Percentiles rank a stretch among this genome's conserved stretches.
Conservation (phyloP, 176 grass and related monocot genomes). For the Paspalum vaginatum region DNA sequence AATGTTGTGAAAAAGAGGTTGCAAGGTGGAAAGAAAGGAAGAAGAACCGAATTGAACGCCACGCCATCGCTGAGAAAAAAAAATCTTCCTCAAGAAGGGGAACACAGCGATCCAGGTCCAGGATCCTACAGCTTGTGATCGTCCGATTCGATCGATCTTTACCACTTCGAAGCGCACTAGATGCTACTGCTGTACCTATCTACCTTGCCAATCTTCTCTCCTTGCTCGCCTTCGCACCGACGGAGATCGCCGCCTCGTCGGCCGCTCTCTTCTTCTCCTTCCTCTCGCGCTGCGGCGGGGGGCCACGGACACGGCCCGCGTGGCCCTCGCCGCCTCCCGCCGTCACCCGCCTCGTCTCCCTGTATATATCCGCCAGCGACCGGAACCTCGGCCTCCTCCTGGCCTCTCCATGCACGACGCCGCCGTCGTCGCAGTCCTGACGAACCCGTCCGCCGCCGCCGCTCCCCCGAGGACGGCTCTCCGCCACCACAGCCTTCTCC, state of each 20-base stretch:
- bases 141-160: not conserved
- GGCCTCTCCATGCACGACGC: not conserved
- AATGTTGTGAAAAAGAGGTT: too few relatives aligned
- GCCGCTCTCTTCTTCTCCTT: not conserved
- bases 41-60: too few relatives aligned
- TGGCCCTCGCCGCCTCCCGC: not conserved
- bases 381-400: constrained; percentile 48
- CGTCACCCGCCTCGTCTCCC: not conserved
- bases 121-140: too few relatives aligned
- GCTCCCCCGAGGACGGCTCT: not conserved
- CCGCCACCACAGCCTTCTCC: not conserved
- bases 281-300: not conserved
- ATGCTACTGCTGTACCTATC: too few relatives aligned
- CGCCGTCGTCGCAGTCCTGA: constrained; percentile 7
- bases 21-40: too few relatives aligned
- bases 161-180: not conserved
- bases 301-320: not conserved
- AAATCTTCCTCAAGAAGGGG: too few relatives aligned
- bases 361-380: constrained; percentile 49
- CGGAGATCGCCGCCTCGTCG: not conserved
- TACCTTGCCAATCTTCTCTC: not conserved
- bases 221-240: not conserved
- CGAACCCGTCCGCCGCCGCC: not conserved
- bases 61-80: too few relatives aligned
- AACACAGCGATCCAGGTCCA: too few relatives aligned